A percentile compares a stretch with the other conserved stretches of the same genome.
These are phyloP conservation scores for Fusarium multiceps DNA, from an alignment of 2,329 filamentous ascomycete genomes.

Conservation along the genomic window DNA sequence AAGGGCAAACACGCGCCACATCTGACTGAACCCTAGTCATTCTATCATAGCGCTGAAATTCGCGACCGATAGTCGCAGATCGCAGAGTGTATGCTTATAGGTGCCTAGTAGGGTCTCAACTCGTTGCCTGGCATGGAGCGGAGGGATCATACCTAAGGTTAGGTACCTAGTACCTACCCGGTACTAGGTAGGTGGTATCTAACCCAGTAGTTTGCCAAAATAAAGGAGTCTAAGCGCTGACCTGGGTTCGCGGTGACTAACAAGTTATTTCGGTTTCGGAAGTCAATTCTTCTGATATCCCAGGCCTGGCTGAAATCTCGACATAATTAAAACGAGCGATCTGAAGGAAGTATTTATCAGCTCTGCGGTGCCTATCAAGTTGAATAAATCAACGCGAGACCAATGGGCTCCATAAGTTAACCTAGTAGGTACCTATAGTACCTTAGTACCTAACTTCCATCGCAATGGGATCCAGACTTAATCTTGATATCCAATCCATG, in stretches of 20 bases:
- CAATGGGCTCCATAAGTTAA: no score
- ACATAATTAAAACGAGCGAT: no score
- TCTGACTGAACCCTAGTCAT: slow-evolving; percentile 6
- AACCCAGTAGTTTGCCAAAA: neutral
- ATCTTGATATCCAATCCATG: neutral
- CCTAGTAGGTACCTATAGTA: neutral
- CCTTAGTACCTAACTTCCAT: neutral
- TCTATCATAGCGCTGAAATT: neutral
- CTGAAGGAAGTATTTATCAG: no score
- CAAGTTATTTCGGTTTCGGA: neutral
- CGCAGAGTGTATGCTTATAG: no score
- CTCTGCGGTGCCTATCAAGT: no score
- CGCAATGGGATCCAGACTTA: neutral
- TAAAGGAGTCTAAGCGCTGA: neutral
- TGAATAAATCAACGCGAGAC: no score
- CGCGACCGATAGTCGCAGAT: neutral
- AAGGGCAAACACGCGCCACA: slow-evolving; percentile 29
- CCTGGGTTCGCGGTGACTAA: neutral
- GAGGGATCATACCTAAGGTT: neutral
- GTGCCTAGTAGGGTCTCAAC: neutral
- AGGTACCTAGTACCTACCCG: no score
- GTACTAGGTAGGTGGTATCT: no score
- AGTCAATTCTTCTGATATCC: no score
- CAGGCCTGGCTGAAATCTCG: no score
- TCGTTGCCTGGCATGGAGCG: no score